phyloP scores from a whole-genome alignment of 75 land plant species.

The Gnetum montanum region DNA sequence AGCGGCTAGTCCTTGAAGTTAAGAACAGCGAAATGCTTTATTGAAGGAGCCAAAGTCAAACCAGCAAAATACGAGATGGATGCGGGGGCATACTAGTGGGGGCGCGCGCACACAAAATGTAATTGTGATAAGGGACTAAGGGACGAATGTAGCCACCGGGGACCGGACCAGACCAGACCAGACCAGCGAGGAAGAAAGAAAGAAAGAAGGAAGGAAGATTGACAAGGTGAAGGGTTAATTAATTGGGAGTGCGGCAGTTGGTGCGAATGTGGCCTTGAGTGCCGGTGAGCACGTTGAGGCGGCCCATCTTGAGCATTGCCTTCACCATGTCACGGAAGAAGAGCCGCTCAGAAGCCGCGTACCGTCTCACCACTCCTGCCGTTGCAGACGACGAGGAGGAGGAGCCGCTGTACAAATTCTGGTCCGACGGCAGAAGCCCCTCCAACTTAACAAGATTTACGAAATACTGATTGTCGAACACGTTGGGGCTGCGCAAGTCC shows the following conservation, averaged over 20 bases:
- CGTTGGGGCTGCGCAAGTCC: constrained; percentile 35
- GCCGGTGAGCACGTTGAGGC: not conserved
- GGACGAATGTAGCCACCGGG: too few species aligned
- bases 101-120: too few species aligned
- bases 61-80: too few species aligned
- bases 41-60: too few species aligned
- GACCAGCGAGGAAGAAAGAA: too few species aligned
- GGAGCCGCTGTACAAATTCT: constrained; percentile 34
- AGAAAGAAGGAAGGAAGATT: too few species aligned
- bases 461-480: constrained; percentile 67
- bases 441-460: constrained; percentile 36
- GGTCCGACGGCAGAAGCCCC: constrained; percentile 64
- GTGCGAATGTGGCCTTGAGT: not conserved
- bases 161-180: too few species aligned
- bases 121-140: too few species aligned
- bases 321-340: not conserved
- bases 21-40: too few species aligned
- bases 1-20: too few species aligned
- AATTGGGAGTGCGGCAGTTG: not conserved
- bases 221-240: not conserved
- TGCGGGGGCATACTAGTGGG: too few species aligned
- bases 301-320: not conserved
- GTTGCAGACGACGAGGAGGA: constrained; percentile 29
- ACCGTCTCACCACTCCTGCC: constrained; percentile 22
- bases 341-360: constrained; percentile 12